Conservation (phyloP, 768 basidiomycete genomes). For the Hemileccinum impolitum region DNA sequence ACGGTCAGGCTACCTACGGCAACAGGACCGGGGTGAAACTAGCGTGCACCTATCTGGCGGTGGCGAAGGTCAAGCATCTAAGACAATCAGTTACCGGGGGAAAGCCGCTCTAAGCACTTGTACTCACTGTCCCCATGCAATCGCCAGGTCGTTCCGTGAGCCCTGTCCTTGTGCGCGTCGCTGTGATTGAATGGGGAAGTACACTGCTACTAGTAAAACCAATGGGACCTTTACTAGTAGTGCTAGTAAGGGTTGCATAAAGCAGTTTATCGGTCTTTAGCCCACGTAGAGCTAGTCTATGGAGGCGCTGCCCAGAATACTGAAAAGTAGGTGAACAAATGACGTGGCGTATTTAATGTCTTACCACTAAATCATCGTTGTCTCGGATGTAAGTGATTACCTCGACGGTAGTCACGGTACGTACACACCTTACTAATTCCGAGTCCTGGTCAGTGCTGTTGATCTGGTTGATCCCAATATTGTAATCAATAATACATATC, state of each 20-base stretch:
- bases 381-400: not conserved
- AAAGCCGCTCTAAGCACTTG: not conserved
- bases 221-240: too few species aligned
- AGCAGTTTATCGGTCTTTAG: too few species aligned
- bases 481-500: not conserved
- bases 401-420: not conserved
- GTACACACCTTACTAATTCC: not conserved
- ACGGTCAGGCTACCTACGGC: not conserved
- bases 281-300: too few species aligned
- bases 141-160: not conserved
- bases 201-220: too few species aligned
- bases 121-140: not conserved
- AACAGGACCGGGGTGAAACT: constrained; percentile 17
- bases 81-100: not conserved
- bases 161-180: not conserved
- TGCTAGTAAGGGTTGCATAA: too few species aligned
- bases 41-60: not conserved
- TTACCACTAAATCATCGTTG: not conserved
- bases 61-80: constrained; percentile 6
- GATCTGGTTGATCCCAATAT: not conserved
- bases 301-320: too few species aligned
- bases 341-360: constrained; percentile 2
- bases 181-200: too few species aligned
- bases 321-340: not conserved
- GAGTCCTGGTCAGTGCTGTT: too few species aligned